Base-by-base conservation (phyloP, 345 rosid species). In the Laguncularia racemosa region DNA sequence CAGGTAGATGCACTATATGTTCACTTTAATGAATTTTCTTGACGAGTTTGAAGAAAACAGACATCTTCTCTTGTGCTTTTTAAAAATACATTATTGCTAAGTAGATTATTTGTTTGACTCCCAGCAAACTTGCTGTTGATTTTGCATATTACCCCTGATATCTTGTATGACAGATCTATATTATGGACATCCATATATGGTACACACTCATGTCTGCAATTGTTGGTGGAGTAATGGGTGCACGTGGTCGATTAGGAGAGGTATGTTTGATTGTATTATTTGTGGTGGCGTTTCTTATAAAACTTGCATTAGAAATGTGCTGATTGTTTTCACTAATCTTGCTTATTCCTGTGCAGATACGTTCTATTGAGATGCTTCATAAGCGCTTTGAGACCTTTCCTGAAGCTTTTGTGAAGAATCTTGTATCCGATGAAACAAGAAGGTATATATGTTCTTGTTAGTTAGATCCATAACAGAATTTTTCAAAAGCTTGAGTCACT, bases 341-440 rank as follows among this genome's bases (percentile, higher is more conserved):
- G 43, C 62, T 45, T 58, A 57, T 50, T 40, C 60, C 52, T 56
- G 28, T 68, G 57, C 72, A 93, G 99, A 93, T 93, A 70, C 96
- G 97, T 40, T 68, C 96, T 44, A 80, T 86, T 28, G 99, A 93
- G 72, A 93, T 93, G 99, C 70, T 93, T 60, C 96, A 89, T 67
- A 93, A 88, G 74, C 97, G 99, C 68, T 93, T 89, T 76, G 97
- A 93, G 90, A 83, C 88, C 78, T 93, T 93, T 61, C 99, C 99
- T 16, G 81, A 84, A 76, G 99, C 90, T 52, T 93, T 93, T 78
- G 78, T 78, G 55, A 67, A 84, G 73, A 85, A 82, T 66, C 99
- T 93, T 61, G 96, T 89, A 63, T 89, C 92, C 38, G 71, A 74
- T 18, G 70, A 69, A 56, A 81, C 65, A 14, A 78, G 66, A 64